phyloP scores from a whole-genome alignment of 768 basidiomycete species.

The Amanita subjunquillea region DNA sequence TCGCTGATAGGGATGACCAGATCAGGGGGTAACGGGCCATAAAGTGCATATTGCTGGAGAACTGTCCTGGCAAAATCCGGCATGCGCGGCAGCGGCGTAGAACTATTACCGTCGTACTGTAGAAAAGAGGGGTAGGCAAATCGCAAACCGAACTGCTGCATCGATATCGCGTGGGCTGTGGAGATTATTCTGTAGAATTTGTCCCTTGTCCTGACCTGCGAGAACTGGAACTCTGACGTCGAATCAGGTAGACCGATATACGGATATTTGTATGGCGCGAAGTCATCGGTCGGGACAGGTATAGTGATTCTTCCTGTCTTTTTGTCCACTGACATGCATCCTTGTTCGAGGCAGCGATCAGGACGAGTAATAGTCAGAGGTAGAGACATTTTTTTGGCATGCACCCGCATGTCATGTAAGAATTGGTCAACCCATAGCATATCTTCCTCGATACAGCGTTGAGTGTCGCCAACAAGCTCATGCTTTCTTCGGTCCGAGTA shows the following conservation, averaged over 20 bases:
- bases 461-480: slow-evolving; percentile 20
- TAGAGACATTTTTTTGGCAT: slow-evolving; percentile 3
- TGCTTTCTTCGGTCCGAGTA: slow-evolving; percentile 16
- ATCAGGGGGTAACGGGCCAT: neutral
- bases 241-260: slow-evolving; percentile 1
- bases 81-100: neutral
- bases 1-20: neutral
- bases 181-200: slow-evolving; percentile 3
- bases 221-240: neutral
- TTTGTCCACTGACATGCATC: slow-evolving; percentile 3
- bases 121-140: slow-evolving; percentile 5
- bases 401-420: neutral
- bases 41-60: slow-evolving; percentile 3
- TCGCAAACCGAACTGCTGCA: slow-evolving; percentile 4
- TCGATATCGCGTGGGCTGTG: neutral
- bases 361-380: slow-evolving; percentile 4
- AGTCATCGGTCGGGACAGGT: slow-evolving; percentile 1
- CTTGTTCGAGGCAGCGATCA: slow-evolving; percentile 3
- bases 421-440: slow-evolving; percentile 3
- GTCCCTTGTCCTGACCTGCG: neutral
- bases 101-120: neutral
- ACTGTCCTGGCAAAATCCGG: slow-evolving; percentile 3
- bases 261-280: neutral
- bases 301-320: slow-evolving; percentile 5
- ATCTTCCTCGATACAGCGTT: slow-evolving; percentile 12